phyloP scores from a whole-genome alignment of 228 moss, liverwort and hornwort genomes.

The Sphagnum magellanicum region DNA sequence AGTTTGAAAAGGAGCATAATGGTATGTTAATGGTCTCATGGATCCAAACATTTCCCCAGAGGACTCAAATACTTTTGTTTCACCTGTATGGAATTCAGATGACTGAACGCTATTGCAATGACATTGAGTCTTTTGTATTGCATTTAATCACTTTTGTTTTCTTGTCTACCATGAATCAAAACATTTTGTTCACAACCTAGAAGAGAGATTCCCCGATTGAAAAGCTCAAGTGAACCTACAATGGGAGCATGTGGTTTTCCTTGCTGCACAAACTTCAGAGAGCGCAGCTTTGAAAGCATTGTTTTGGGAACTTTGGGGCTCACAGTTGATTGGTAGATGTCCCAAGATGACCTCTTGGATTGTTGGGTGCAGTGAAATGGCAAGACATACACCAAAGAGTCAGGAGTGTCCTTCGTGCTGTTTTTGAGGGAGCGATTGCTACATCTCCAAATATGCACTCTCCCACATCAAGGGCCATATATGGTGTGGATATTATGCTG shows the following conservation, averaged over 20 bases:
- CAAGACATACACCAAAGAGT: conserved; percentile 78
- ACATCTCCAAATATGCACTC: conserved; percentile 89
- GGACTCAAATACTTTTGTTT: too few relatives aligned
- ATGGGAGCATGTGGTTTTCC: too few relatives aligned
- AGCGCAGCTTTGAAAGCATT: too few relatives aligned
- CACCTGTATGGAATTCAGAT: not conserved
- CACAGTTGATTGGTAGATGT: too few relatives aligned
- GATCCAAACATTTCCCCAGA: too few relatives aligned
- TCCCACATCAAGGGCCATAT: conserved; percentile 72
- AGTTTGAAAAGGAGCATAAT: conserved; percentile 88
- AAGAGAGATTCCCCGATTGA: too few relatives aligned
- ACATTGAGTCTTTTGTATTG: not conserved
- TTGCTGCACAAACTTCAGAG: too few relatives aligned
- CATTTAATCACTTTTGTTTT: not conserved
- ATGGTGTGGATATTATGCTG: conserved; percentile 97
- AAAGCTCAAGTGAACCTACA: too few relatives aligned
- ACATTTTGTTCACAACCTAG: too few relatives aligned
- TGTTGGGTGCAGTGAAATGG: conserved; percentile 64
- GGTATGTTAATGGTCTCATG: conserved; percentile 25
- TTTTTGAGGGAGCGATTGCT: conserved; percentile 74
- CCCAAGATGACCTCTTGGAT: too few relatives aligned
- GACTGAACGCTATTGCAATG: not conserved
- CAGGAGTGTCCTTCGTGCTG: conserved; percentile 46
- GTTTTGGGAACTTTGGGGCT: too few relatives aligned
- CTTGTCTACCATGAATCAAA: not conserved